Evolutionary conservation across 768 basidiomycete species (phyloP), one percentile per base, ranked within the genome.

Genomic region (Cyathus striatus): DNA sequence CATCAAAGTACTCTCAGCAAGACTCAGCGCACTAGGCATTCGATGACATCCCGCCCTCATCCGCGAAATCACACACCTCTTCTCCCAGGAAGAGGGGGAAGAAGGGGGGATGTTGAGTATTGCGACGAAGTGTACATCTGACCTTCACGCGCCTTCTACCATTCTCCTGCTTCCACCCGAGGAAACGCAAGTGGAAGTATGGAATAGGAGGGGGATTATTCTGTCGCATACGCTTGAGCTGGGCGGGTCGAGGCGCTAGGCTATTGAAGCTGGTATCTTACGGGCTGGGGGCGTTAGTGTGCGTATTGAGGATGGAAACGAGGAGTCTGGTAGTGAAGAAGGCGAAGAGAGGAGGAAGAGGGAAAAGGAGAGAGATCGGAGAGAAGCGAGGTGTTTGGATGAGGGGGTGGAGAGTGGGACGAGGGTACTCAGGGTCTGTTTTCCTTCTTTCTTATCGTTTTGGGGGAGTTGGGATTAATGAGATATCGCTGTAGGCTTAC

Each of bases 21-120:
- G 83, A 0, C 78, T 94, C 22, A 71, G 73, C 2, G 77, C 81
- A 0, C 75, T 89, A 3, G 92, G 93, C 3, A 93, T 92, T 0
- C 83, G 88, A 59, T 90, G 81, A 81, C 76, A 88, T 20, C 63
- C 65, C 0, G 81, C 79, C 6, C 74, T 94, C 38, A 92, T 90
- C 0, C 73, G 76, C 44, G 92, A 95, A 44, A 85, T 91, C 17
- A 94, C 93, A 0, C 93, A 95, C 57, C 74, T 95, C 40, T 86
- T 94, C 51, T 79, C 80, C 23, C 61, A 45, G 23, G 37, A 56
- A 44, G 44, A 37, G n/a, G 50, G 60, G 47, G 46, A 56, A 22
- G 63, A 70, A 48, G 51, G 59, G 26, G 50, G 68, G 40, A 65
- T 64, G 50, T 50, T 49, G 34, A 54, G 47, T 4, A 37, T 68